Conservation (phyloP, 2,329 filamentous ascomycete species). For the Scedosporium dehoogii region DNA sequence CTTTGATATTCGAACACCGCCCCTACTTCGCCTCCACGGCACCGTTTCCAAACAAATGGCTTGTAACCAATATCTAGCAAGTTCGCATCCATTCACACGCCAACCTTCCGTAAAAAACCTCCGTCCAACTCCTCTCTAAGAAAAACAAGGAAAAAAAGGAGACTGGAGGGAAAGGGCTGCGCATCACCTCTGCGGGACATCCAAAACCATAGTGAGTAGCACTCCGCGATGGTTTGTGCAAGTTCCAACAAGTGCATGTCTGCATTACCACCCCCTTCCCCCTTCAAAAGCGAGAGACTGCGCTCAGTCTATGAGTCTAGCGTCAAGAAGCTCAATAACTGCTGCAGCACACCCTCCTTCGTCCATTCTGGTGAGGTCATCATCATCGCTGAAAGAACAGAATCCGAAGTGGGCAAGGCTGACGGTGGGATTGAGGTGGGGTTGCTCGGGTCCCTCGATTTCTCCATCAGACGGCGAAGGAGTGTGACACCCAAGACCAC, state of each 20-base stretch:
- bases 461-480: conserved; percentile 59
- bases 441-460: conserved; percentile 48
- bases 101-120: not conserved
- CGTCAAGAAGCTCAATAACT: conserved; percentile 39
- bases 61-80: not conserved
- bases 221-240: not conserved
- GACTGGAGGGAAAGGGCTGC: not conserved
- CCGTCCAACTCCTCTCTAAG: not conserved
- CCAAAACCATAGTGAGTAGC: not conserved
- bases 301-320: not conserved
- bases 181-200: not conserved
- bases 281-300: not conserved
- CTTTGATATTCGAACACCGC: not conserved
- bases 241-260: not conserved
- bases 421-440: conserved; percentile 44
- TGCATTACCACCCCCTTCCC: not conserved
- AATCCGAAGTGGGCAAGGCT: conserved; percentile 57
- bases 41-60: not conserved
- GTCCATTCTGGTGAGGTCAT: conserved; percentile 53
- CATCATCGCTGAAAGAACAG: conserved; percentile 55
- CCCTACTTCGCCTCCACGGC: not conserved
- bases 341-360: conserved; percentile 56
- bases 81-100: not conserved
- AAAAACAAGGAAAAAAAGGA: not conserved
- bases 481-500: conserved; percentile 59